phyloP scores from a whole-genome alignment of 495 filamentous ascomycete genomes.

The Tuber calosporum region DNA sequence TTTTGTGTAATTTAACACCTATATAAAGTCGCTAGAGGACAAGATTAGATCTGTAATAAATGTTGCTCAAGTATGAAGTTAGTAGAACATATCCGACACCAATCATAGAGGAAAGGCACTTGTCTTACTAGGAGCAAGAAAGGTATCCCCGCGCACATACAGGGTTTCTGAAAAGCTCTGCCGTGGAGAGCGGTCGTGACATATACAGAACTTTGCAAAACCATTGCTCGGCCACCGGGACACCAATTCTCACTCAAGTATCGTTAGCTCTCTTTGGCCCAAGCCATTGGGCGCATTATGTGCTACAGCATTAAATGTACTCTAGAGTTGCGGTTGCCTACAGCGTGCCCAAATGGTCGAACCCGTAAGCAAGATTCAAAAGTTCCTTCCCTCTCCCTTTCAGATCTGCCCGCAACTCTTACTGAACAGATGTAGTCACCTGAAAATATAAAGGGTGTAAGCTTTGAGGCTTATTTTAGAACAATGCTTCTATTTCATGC shows the following conservation, averaged over 20 bases:
- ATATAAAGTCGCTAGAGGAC: not conserved
- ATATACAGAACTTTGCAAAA: no score
- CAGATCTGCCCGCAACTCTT: not conserved
- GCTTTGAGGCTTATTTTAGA: not conserved
- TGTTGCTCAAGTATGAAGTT: not conserved
- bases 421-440: not conserved
- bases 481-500: not conserved
- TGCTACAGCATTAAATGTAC: no score
- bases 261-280: not conserved
- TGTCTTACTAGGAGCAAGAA: no score
- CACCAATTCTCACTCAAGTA: no score
- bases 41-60: not conserved
- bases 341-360: not conserved
- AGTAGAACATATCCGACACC: no score
- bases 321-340: not conserved
- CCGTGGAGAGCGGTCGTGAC: no score
- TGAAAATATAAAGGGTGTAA: not conserved
- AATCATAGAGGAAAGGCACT: not conserved
- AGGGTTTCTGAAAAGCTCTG: no score
- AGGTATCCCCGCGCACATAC: no score
- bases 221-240: no score
- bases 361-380: not conserved
- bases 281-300: not conserved
- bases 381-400: not conserved
- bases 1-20: not conserved